Evolutionary conservation across 495 filamentous ascomycete genomes (phyloP), one percentile per base, ranked within the genome.

Genomic region (Pseudevernia furfuracea): DNA sequence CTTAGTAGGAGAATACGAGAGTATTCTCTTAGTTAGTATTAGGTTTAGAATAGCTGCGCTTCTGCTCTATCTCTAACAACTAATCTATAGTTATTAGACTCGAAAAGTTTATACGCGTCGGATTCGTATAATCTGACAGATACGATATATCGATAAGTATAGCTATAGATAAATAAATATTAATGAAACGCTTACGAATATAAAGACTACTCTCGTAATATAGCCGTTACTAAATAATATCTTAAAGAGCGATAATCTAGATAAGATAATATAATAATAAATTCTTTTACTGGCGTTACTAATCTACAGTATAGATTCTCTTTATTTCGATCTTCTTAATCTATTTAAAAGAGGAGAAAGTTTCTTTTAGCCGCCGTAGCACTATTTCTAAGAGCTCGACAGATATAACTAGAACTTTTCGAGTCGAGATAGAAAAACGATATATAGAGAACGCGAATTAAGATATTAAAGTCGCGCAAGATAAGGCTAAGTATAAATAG

Each of bases 81-180:
- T 74, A 8, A 70, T 78, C 28, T 58, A 73, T 62, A 63, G 72
- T 6, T 77, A 73, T 59, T 71, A 75, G 34, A 69, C 65, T 32
- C 70, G 52, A 38, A 66, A 71, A n/a, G 61, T 64, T 17, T 55
- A 64, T 12, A 63, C 69, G n/a, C n/a, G 67, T 37, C 66, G 69
- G 48, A 66, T 77, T 21, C 66, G 73, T 66, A 53, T 78, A 12
- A 68, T 78, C 6, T 77, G 68, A 71, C 57, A 77, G 64, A 21
- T 46, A 39, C 30, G 21, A 30, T 15, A 30, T 34, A 61, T 61
- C 59, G 59, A 15, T 49, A 52, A 61, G 59, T 25, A 28, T 23
- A 32, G n/a, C 10, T 19, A 23, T 19, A 49, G 5, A 41, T 48
- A 39, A 39, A 39, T 10, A 39, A 10, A 14, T n/a, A n/a, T n/a